phyloP scores from a whole-genome alignment of 2,329 filamentous ascomycete genomes.

The Sclerotinia nivalis region DNA sequence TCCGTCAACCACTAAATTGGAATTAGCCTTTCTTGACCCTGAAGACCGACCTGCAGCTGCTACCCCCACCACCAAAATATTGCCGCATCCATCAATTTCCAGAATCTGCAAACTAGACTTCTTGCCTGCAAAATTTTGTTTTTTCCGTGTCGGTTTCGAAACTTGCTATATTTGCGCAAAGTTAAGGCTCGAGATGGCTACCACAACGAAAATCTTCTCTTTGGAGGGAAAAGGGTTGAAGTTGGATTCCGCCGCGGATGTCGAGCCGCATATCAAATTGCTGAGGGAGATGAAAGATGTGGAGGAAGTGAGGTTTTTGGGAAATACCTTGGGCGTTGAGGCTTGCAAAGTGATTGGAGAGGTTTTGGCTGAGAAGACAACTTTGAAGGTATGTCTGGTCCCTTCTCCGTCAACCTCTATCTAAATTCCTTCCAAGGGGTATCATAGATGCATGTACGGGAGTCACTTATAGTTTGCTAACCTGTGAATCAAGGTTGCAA shows the following conservation, averaged over 20 bases:
- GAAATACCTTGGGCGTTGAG: conserved; percentile 89
- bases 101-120: conserved; percentile 11
- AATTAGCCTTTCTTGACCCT: conserved; percentile 29
- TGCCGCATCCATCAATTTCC: conserved; percentile 22
- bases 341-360: conserved; percentile 84
- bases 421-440: background rate
- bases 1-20: background rate
- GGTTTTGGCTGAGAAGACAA: conserved; percentile 81
- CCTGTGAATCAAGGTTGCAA: conserved; percentile 61
- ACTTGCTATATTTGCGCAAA: conserved; percentile 40
- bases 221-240: conserved; percentile 91
- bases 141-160: conserved; percentile 19
- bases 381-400: conserved; percentile 60
- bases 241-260: conserved; percentile 83
- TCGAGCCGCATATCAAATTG: conserved; percentile 78
- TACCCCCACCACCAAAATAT: conserved; percentile 27
- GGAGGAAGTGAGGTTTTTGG: conserved; percentile 82
- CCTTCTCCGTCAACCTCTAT: background rate
- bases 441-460: background rate
- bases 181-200: conserved; percentile 47
- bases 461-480: conserved; percentile 4
- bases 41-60: conserved; percentile 22
- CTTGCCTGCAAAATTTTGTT: conserved; percentile 19
- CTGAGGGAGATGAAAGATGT: conserved; percentile 71
- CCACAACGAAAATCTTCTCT: conserved; percentile 71